Evolutionary conservation across 805 yeast genomes (phyloP), one percentile per base, ranked within the genome.

Genomic region (Barnettozyma wickerhamii): DNA sequence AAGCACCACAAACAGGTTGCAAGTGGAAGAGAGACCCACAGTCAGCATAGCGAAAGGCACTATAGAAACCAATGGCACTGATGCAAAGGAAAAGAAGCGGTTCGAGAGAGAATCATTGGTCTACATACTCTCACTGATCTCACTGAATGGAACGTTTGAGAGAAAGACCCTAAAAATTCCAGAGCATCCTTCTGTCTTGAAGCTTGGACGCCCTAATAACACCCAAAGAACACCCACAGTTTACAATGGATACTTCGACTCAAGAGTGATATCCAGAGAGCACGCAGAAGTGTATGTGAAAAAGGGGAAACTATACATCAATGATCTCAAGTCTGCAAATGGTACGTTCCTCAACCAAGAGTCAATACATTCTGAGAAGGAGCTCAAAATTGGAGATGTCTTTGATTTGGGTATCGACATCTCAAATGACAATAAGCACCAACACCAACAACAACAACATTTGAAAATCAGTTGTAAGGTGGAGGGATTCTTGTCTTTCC

Each of bases 381-480:
- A 81, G 50, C 63, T 93, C 37, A 72, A 79, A 41, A 69, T 79
- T n/a, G 90, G 86, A 19, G 99, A 93, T 62, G 70, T 77, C n/a
- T 72, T 93, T n/a, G 95, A 91, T 54, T 66, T 93, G 40, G 99
- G 99, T 1, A 88, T 95, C 38, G 95, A 95, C 55, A 85, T 93
- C 40, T 84, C 81, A 53, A 63, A 66, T 32, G 75, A 71, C 43
- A 61, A 49, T 32, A 54, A 49, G 28, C 53, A 66, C 68, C 44
- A 72, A 75, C 42, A 75, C 48, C 53, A 66, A 67, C 45, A 72
- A 75, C 42, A 75, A 49, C 76, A 81, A 32, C 98, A 93, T 63
- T 78, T 88, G 54, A 89, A 87, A 58, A 93, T 93, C 39, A 79
- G 90, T 42, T 93, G 96, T 24, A 69, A 72, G 38, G 84, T 93